Conservation (phyloP, 768 basidiomycete genomes). For the Cantharellus cinnabarinus region DNA sequence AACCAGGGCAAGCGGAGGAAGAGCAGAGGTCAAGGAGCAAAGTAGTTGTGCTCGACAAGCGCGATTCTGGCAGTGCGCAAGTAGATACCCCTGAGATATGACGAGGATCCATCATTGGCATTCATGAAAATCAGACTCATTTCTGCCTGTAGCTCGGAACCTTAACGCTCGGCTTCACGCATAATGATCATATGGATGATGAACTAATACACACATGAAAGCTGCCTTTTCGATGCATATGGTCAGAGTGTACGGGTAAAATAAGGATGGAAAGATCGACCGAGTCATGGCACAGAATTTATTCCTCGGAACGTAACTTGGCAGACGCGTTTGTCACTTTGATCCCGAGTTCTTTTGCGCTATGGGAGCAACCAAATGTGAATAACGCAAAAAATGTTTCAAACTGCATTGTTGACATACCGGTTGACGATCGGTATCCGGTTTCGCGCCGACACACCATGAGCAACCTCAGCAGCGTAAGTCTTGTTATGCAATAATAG, state of each 20-base stretch:
- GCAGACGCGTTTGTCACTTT: slow-evolving; percentile 90
- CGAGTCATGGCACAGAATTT: slow-evolving; percentile 7
- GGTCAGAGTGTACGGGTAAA: no score
- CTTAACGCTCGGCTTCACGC: no score
- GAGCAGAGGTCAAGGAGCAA: background rate
- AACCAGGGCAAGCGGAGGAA: slow-evolving; percentile 45
- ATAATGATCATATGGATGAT: no score
- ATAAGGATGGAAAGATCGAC: no score
- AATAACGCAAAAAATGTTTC: slow-evolving; percentile 2
- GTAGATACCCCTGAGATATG: no score
- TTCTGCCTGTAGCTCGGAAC: no score
- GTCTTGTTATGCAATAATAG: slow-evolving; percentile 96
- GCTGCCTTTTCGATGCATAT: no score
- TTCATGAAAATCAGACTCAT: no score
- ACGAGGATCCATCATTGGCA: no score
- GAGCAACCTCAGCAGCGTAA: slow-evolving; percentile 91
- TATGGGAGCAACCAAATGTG: slow-evolving; percentile 14
- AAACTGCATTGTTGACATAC: slow-evolving; percentile 20
- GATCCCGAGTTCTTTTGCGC: slow-evolving; percentile 69
- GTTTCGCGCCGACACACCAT: slow-evolving; percentile 90
- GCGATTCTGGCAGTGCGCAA: background rate
- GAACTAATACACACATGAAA: no score
- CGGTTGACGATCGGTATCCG: slow-evolving; percentile 78
- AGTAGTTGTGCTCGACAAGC: background rate
- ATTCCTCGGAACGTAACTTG: slow-evolving; percentile 87